Conservation (phyloP, 257 asterid genomes). For the Jaltomata sinuosa region DNA sequence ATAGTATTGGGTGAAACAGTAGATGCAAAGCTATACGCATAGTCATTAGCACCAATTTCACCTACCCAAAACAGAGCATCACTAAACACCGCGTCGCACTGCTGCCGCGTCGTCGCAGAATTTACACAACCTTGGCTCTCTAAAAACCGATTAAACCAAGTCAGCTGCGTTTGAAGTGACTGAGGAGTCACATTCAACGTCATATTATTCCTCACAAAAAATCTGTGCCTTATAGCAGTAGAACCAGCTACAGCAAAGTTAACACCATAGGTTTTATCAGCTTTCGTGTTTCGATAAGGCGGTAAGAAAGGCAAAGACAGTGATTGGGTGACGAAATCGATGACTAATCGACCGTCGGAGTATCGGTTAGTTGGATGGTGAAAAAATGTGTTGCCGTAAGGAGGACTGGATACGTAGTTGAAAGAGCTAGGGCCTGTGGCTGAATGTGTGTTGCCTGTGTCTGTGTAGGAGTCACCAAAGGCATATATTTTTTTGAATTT, state of each 20-base stretch:
- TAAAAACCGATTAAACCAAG: conserved; percentile 42
- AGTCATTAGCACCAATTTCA: conserved; percentile 73
- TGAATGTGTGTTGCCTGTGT: conserved; percentile 85
- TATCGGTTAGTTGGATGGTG: conserved; percentile 84
- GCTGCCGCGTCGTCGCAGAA: conserved; percentile 11
- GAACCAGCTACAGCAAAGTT: conserved; percentile 85
- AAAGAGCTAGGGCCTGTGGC: conserved; percentile 58
- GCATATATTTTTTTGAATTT: conserved; percentile 52
- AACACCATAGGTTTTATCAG: conserved; percentile 29
- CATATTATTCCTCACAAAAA: conserved; percentile 43
- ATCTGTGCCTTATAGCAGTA: conserved; percentile 62
- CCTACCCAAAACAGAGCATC: conserved; percentile 75
- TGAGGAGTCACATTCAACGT: conserved; percentile 51
- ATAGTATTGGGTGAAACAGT: conserved; percentile 30
- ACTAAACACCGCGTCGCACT: conserved; percentile 28
- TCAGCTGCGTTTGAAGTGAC: conserved; percentile 52
- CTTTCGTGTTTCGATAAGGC: conserved; percentile 33
- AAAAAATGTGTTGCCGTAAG: conserved; percentile 76
- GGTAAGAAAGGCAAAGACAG: conserved; percentile 55
- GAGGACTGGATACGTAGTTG: conserved; percentile 64
- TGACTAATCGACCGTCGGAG: conserved; percentile 80
- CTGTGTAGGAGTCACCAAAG: conserved; percentile 89
- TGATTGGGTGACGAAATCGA: conserved; percentile 56
- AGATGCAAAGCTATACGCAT: conserved; percentile 59
- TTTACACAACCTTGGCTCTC: conserved; percentile 40